Base-by-base conservation (phyloP, 306 rosid species). In the Mimosa pudica region DNA sequence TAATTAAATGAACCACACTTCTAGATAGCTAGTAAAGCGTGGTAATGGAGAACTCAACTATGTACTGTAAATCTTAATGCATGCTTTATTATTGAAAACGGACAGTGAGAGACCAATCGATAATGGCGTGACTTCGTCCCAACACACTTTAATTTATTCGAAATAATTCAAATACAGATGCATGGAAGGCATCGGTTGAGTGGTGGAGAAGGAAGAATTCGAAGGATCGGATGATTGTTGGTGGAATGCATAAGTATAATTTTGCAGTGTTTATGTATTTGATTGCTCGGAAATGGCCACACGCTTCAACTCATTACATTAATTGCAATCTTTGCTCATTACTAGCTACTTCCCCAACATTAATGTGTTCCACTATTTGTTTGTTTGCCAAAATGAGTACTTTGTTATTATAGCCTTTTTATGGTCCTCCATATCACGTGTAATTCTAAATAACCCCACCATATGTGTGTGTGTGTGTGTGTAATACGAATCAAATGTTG, bases 281-380 rank as follows among this genome's bases (percentile, higher is more conserved):
- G 46, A 87, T 87, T 84, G 78, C 70, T 8, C 69, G 35, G 65
- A 78, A 87, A 79, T 75, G 80, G 74, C 54, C 92, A 82, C 92
- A 85, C 90, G 88, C 80, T 70, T 83, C 36, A 73, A 68, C 84
- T 79, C 86, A 86, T 80, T 67, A 44, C 73, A 10, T 4, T 20
- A 70, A 20, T 60, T 60, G 8, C 45, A 80, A 71, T 55, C 71
- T 75, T 12, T 57, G 66, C 63, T 58, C 87, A 87, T 82, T 68
- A 79, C 30, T 79, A 69, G 30, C 30, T 24, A 24, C 67, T 20
- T 70, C 17, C 73, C 54, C 73, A 44, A 70, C 57, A 46, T 75
- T 55, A 74, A 74, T 80, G 77, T 79, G 73, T 71, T 84, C 85
- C 87, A 68, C 84, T 77, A 79, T 9, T 17, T 68, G 16, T 69